These are phyloP conservation scores for Panaeolus cyanescens DNA, from an alignment of 768 basidiomycete genomes.

Conservation along the genomic window DNA sequence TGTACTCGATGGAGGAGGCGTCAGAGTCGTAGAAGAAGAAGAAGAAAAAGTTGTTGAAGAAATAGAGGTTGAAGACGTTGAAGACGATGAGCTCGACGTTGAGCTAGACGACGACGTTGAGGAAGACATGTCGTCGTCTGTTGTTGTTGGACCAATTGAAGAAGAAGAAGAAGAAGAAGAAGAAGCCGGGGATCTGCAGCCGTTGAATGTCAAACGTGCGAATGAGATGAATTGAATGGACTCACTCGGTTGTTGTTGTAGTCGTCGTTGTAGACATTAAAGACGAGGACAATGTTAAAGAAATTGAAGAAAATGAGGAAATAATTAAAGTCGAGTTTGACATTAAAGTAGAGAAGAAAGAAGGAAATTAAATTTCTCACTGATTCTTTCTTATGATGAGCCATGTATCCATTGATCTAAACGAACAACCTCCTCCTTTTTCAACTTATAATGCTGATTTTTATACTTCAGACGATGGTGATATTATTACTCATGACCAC, in stretches of 20 bases:
- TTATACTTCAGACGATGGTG: slow-evolving; percentile 46
- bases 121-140: slow-evolving; percentile 15
- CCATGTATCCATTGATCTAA: background rate
- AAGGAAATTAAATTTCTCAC: background rate
- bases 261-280: background rate
- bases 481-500: slow-evolving; percentile 69
- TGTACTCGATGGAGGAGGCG: slow-evolving; percentile 1
- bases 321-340: background rate
- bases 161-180: slow-evolving; percentile 16
- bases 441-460: slow-evolving; percentile 64
- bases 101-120: slow-evolving; percentile 12
- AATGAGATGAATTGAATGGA: no score
- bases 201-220: no score
- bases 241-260: background rate
- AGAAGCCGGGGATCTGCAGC: slow-evolving; percentile 10
- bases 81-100: slow-evolving; percentile 18
- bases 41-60: slow-evolving; percentile 6
- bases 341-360: background rate
- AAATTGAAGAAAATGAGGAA: background rate
- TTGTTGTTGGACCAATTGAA: slow-evolving; percentile 13
- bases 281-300: background rate
- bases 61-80: slow-evolving; percentile 12
- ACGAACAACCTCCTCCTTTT: slow-evolving; percentile 59
- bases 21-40: background rate
- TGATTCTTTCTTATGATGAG: background rate